A percentile compares a stretch with the other conserved stretches of the same genome.
These are phyloP conservation scores for Melanomma pulvis-pyrius DNA, from an alignment of 495 filamentous ascomycete species.

Conservation along the genomic window DNA sequence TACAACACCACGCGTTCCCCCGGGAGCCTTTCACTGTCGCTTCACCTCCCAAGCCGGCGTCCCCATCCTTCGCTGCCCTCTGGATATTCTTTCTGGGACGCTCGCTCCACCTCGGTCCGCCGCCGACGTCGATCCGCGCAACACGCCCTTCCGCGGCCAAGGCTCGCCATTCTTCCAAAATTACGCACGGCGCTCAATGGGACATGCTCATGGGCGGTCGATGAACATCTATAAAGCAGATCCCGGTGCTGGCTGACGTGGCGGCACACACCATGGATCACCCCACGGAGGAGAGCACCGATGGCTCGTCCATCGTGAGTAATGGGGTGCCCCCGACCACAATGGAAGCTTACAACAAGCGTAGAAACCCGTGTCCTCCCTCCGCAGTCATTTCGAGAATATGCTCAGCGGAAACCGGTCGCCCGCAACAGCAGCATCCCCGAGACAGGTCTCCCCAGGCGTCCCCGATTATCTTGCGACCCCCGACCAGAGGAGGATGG, in stretches of 20 bases:
- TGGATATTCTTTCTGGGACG: constrained; percentile 8
- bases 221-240: constrained; percentile 32
- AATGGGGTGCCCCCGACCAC: neutral
- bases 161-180: constrained; percentile 17
- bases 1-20: constrained; percentile 9
- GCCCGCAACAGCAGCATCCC: constrained; percentile 16
- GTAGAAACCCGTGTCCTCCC: constrained; percentile 79
- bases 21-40: neutral
- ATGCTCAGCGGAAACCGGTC: constrained; percentile 56
- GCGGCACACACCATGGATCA: constrained; percentile 34
- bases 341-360: constrained; percentile 13
- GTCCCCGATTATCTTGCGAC: constrained; percentile 9
- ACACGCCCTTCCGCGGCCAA: constrained; percentile 1
- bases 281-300: constrained; percentile 47
- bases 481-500: constrained; percentile 22
- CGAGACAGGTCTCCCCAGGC: constrained; percentile 20
- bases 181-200: constrained; percentile 28
- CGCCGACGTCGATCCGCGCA: neutral
- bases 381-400: constrained; percentile 90
- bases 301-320: constrained; percentile 65
- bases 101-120: constrained; percentile 6
- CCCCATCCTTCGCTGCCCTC: constrained; percentile 7
- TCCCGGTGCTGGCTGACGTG: constrained; percentile 32
- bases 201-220: constrained; percentile 15
- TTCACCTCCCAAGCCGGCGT: neutral